Evolutionary conservation across 2,329 filamentous ascomycete genomes (phyloP).

Genomic region (Plenodomus biglobosus): DNA sequence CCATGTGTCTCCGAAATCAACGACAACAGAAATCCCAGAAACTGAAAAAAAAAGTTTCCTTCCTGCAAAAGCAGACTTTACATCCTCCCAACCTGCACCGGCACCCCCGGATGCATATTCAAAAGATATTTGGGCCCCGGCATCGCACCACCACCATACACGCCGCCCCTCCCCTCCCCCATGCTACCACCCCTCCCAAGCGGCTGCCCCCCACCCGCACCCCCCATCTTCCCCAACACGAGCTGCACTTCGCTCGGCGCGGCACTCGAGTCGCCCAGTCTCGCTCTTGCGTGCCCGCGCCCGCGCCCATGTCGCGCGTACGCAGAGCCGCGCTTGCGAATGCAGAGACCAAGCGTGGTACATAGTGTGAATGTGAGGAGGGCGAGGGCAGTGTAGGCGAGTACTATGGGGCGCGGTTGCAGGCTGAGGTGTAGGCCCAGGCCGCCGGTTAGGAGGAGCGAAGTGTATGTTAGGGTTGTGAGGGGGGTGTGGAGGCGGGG

Average conservation of each 20-base stretch:
- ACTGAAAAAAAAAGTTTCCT: neutral
- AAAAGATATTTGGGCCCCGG: constrained; percentile 42
- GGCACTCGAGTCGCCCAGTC: no score
- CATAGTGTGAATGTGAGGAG: constrained; percentile 27
- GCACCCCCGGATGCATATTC: constrained; percentile 44
- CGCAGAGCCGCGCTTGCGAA: constrained; percentile 30
- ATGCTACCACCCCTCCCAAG: constrained; percentile 9
- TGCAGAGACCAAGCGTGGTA: constrained; percentile 24
- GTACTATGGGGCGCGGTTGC: constrained; percentile 25
- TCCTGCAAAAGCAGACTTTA: neutral
- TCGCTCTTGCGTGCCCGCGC: constrained; percentile 7
- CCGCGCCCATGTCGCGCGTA: constrained; percentile 15
- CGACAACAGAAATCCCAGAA: no score
- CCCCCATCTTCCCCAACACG: neutral
- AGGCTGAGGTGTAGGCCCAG: constrained; percentile 36
- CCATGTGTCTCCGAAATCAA: no score
- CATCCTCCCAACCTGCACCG: constrained; percentile 28
- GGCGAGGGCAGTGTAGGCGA: constrained; percentile 32
- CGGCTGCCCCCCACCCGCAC: no score
- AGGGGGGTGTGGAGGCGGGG: constrained; percentile 42
- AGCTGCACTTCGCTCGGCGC: no score
- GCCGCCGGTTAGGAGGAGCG: constrained; percentile 38
- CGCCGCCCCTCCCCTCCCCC: constrained; percentile 11
- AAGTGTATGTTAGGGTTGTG: constrained; percentile 45
- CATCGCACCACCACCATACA: constrained; percentile 39